A percentile compares a stretch with the other conserved stretches of the same genome.
Evolutionary conservation across 805 yeast species (phyloP).

Genomic region (Sungouiella blattae): DNA sequence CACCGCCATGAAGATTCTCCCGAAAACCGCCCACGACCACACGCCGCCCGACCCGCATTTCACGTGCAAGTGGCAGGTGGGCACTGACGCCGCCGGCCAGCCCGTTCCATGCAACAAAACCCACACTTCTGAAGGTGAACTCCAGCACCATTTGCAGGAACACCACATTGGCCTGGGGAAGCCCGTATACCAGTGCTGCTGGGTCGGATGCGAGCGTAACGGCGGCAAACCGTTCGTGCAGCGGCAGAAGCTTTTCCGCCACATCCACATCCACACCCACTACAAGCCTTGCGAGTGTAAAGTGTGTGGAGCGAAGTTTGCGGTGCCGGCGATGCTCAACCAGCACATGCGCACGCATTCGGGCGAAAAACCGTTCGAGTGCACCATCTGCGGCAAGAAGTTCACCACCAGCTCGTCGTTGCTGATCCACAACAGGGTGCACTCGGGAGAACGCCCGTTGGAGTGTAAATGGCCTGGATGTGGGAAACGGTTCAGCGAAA

Average conservation of each 20-base stretch:
- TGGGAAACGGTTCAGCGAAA: constrained; percentile 80
- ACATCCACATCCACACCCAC: constrained; percentile 83
- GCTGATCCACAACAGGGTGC: constrained; percentile 79
- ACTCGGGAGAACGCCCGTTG: constrained; percentile 88
- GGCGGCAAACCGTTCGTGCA: constrained; percentile 63
- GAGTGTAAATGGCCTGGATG: constrained; percentile 78
- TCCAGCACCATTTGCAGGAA: constrained; percentile 67
- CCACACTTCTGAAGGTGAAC: constrained; percentile 53
- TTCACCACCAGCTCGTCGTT: constrained; percentile 83
- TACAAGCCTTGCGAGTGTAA: constrained; percentile 75
- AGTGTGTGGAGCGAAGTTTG: constrained; percentile 66
- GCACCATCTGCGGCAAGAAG: constrained; percentile 67
- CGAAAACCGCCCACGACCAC: constrained; percentile 14
- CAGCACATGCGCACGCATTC: constrained; percentile 85
- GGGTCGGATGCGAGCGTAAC: constrained; percentile 74
- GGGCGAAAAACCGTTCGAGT: constrained; percentile 83
- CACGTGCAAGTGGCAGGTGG: constrained; percentile 45
- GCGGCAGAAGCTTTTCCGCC: constrained; percentile 82
- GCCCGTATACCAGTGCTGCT: constrained; percentile 63
- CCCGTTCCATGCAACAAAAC: constrained; percentile 45
- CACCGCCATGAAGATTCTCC: constrained; percentile 31
- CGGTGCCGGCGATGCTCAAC: constrained; percentile 69
- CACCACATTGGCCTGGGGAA: constrained; percentile 75
- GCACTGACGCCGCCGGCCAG: constrained; percentile 23
- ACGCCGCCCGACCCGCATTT: constrained; percentile 26